A percentile compares a stretch with the other conserved stretches of the same genome.
Evolutionary conservation across 2,329 filamentous ascomycete species (phyloP).

Genomic region (Elsinoe batatas): DNA sequence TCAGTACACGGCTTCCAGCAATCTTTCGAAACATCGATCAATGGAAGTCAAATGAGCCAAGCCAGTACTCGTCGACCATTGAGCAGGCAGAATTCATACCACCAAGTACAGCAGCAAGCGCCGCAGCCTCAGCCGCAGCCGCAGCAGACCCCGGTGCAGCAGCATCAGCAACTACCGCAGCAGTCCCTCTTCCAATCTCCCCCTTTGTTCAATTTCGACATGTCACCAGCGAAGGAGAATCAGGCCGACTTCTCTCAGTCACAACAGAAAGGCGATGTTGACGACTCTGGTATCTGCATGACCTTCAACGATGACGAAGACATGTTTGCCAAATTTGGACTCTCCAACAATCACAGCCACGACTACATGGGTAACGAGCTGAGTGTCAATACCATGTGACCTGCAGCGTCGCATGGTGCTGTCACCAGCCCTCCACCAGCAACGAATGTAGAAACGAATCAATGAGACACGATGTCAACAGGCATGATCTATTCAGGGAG

Average conservation of each 20-base stretch:
- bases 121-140: constrained; percentile 16
- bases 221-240: constrained; percentile 9
- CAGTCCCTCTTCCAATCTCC: constrained; percentile 12
- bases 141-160: constrained; percentile 11
- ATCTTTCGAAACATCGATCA: not conserved
- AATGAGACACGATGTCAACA: constrained; percentile 7
- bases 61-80: not conserved
- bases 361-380: constrained; percentile 8
- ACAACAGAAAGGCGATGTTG: constrained; percentile 25
- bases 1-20: not conserved
- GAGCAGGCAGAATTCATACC: constrained; percentile 13
- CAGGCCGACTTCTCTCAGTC: constrained; percentile 6
- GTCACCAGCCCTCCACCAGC: not conserved
- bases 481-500: not conserved
- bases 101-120: constrained; percentile 14
- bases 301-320: constrained; percentile 27
- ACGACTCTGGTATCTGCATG: constrained; percentile 32
- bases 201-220: constrained; percentile 12
- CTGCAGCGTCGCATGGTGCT: constrained; percentile 1
- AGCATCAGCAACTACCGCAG: constrained; percentile 16
- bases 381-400: constrained; percentile 13
- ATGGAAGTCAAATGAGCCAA: constrained; percentile 10
- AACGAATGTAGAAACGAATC: not conserved
- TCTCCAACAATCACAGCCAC: constrained; percentile 5
- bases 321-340: constrained; percentile 15